Conservation (phyloP, 1,284 basidiomycete genomes). For the Pyrrhoderma noxium region DNA sequence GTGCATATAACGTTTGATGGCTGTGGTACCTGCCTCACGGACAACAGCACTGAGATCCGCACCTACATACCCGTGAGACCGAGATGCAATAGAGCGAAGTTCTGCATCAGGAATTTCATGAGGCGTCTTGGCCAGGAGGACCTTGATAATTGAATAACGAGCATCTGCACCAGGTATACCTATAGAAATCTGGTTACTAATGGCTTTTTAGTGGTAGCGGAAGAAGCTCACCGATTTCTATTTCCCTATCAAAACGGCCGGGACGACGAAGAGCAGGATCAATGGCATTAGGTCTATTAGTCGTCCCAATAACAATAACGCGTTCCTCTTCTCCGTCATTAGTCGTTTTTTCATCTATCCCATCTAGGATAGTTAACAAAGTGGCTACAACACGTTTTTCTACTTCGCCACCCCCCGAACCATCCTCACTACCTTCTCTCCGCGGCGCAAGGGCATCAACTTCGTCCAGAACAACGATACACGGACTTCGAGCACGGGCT, state of each 20-base stretch:
- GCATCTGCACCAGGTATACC: constrained; percentile 86
- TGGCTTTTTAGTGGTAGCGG: neutral
- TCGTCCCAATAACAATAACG: constrained; percentile 95
- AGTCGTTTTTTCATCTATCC: constrained; percentile 55
- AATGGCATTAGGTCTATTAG: constrained; percentile 95
- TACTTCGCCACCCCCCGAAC: constrained; percentile 84
- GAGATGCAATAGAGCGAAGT: constrained; percentile 60
- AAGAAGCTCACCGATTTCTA: constrained; percentile 81
- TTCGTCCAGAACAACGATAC: constrained; percentile 94
- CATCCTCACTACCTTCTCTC: constrained; percentile 80
- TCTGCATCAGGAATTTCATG: constrained; percentile 59
- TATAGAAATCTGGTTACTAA: constrained; percentile 25
- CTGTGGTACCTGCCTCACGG: constrained; percentile 86
- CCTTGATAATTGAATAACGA: constrained; percentile 76
- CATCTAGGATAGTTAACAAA: constrained; percentile 91
- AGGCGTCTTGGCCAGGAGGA: constrained; percentile 77
- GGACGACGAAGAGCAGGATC: constrained; percentile 93
- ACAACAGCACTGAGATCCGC: constrained; percentile 91
- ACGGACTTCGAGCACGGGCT: constrained; percentile 76
- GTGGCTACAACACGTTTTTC: constrained; percentile 96
- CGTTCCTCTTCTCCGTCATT: constrained; percentile 36
- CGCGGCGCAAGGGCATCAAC: constrained; percentile 92
- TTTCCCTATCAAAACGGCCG: constrained; percentile 93
- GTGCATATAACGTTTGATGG: constrained; percentile 77
- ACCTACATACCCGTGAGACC: constrained; percentile 95